Evolutionary conservation across 2,329 filamentous ascomycete genomes (phyloP).

Genomic region (Stylonectria norvegica): DNA sequence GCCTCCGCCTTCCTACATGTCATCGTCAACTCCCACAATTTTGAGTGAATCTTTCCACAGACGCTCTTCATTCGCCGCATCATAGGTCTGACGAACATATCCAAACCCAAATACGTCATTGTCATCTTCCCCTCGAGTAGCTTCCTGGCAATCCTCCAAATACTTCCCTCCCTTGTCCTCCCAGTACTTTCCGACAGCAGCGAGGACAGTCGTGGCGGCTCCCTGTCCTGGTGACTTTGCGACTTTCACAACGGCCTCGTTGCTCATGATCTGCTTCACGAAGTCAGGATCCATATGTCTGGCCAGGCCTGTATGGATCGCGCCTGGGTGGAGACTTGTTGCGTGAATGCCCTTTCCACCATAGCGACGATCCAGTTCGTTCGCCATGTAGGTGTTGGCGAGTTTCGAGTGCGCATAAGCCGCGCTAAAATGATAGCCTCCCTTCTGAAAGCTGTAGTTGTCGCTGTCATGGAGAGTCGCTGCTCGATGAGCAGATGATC

Average conservation of each 20-base stretch:
- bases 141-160: conserved; percentile 5
- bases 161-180: conserved; percentile 9
- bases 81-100: neutral
- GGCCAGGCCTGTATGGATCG: conserved; percentile 5
- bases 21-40: no score
- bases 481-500: conserved; percentile 39
- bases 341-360: conserved; percentile 8
- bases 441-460: conserved; percentile 14
- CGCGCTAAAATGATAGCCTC: conserved; percentile 9
- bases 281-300: conserved; percentile 1
- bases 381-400: conserved; percentile 17
- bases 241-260: neutral
- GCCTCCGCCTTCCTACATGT: no score
- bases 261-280: neutral
- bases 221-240: conserved; percentile 6
- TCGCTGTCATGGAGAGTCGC: conserved; percentile 11
- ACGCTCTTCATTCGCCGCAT: neutral
- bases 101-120: neutral
- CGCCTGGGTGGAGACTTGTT: conserved; percentile 15
- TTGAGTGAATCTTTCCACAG: neutral
- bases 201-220: conserved; percentile 8
- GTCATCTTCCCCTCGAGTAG: neutral
- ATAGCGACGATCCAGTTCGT: conserved; percentile 17
- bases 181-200: conserved; percentile 6
- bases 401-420: conserved; percentile 21